Percentiles rank a stretch among this genome's conserved stretches.
phyloP scores from a whole-genome alignment of 2,329 filamentous ascomycete genomes.

The Aspergillus sp. region DNA sequence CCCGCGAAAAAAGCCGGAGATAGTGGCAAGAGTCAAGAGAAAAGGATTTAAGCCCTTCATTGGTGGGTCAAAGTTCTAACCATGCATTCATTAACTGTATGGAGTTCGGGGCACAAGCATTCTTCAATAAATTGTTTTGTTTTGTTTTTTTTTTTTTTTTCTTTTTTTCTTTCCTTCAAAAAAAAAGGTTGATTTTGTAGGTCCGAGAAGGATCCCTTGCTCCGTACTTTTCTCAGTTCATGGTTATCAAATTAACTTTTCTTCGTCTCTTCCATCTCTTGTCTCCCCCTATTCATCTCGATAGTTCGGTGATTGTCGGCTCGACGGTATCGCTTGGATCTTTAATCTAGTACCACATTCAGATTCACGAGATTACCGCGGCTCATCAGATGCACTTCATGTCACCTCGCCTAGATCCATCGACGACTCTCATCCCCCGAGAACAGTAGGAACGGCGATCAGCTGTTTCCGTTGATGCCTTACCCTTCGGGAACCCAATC shows the following conservation, averaged over 20 bases:
- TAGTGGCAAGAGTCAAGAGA: slow-evolving; percentile 7
- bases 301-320: not conserved
- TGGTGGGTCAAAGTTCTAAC: not conserved
- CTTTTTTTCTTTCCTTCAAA: not conserved
- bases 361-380: not conserved
- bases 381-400: not conserved
- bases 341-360: not conserved
- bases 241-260: no score
- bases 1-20: slow-evolving; percentile 23
- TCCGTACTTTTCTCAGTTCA: no score
- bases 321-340: not conserved
- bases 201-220: not conserved
- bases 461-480: no score
- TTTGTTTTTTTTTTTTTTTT: not conserved
- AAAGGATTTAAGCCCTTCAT: slow-evolving; percentile 2
- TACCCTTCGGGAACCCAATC: no score
- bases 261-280: no score
- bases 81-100: not conserved
- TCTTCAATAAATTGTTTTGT: not conserved
- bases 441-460: no score
- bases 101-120: not conserved
- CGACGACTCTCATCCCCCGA: no score
- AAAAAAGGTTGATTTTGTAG: not conserved
- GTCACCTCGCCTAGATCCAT: no score
- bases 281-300: not conserved